Percentiles rank a stretch among this genome's conserved stretches.
These are phyloP conservation scores for Carex pumila DNA, from an alignment of 176 grass and related monocot species.

Conservation along the genomic window DNA sequence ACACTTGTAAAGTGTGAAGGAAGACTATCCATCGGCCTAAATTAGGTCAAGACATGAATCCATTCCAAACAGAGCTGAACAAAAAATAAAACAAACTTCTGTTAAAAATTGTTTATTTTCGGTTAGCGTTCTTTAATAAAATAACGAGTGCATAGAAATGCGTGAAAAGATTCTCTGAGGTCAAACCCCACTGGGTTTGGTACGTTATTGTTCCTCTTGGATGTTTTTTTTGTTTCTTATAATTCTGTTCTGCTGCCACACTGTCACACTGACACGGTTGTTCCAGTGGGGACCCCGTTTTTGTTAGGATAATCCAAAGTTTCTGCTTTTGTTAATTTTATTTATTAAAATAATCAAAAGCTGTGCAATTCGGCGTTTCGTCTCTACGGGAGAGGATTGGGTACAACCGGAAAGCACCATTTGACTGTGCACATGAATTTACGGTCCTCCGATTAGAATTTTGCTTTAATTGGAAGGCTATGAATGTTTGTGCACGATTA, in stretches of 20 bases:
- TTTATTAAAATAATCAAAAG: slow-evolving; percentile 25
- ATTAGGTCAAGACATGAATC: slow-evolving; percentile 10
- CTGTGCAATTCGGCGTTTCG: slow-evolving; percentile 26
- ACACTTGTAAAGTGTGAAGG: not conserved
- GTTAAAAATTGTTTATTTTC: not conserved
- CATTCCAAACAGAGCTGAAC: not conserved
- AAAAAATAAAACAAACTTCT: not conserved
- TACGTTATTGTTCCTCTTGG: slow-evolving; percentile 1
- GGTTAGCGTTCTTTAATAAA: not conserved
- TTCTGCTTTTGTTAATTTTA: not conserved
- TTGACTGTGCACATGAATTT: too few species aligned
- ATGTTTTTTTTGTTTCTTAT: slow-evolving; percentile 23
- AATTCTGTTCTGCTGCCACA: slow-evolving; percentile 14
- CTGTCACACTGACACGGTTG: slow-evolving; percentile 14
- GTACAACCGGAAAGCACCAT: too few species aligned
- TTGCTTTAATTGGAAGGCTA: too few species aligned
- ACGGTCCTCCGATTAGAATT: too few species aligned
- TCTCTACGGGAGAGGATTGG: not conserved
- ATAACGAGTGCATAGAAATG: not conserved
- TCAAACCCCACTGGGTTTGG: slow-evolving; percentile 14
- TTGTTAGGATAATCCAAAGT: slow-evolving; percentile 22
- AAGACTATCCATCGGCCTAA: not conserved
- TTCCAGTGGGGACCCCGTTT: not conserved
- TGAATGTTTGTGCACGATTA: too few species aligned
- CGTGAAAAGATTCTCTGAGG: slow-evolving; percentile 19